Percentiles rank a stretch among this genome's conserved stretches.
phyloP scores from a whole-genome alignment of 2,329 filamentous ascomycete genomes.

The Thielaviopsis punctulata region DNA sequence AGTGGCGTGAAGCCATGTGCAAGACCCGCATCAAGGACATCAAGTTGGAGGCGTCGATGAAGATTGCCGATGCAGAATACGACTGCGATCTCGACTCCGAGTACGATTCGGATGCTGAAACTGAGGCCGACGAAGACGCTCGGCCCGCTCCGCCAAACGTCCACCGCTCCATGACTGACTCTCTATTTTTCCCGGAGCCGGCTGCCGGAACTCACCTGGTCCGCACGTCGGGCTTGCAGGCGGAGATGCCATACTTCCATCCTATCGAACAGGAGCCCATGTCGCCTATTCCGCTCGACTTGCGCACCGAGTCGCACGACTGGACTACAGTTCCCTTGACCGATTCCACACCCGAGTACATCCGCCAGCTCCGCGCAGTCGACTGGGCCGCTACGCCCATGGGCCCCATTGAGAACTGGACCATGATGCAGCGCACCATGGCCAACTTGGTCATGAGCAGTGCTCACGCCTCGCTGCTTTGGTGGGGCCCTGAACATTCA shows the following conservation, averaged over 20 bases:
- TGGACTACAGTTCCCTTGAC: constrained; percentile 59
- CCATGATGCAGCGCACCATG: constrained; percentile 55
- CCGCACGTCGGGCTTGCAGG: too few species aligned
- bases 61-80: too few species aligned
- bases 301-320: constrained; percentile 49
- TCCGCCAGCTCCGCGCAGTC: constrained; percentile 51
- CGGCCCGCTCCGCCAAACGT: too few species aligned
- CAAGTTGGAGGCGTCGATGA: too few species aligned
- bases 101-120: too few species aligned
- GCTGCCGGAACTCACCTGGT: too few species aligned
- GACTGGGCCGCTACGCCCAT: constrained; percentile 60
- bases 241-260: background rate
- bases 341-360: constrained; percentile 48
- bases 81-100: too few species aligned
- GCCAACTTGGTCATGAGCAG: constrained; percentile 69
- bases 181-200: too few species aligned
- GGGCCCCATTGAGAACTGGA: constrained; percentile 61
- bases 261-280: constrained; percentile 19
- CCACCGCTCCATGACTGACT: too few species aligned
- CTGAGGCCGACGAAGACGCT: too few species aligned
- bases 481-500: constrained; percentile 56
- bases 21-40: too few species aligned
- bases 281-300: constrained; percentile 19
- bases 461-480: constrained; percentile 59
- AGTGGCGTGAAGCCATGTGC: background rate